A percentile compares a stretch with the other conserved stretches of the same genome.
phyloP scores from a whole-genome alignment of 2,329 filamentous ascomycete species.

The Trichoderma sp. region DNA sequence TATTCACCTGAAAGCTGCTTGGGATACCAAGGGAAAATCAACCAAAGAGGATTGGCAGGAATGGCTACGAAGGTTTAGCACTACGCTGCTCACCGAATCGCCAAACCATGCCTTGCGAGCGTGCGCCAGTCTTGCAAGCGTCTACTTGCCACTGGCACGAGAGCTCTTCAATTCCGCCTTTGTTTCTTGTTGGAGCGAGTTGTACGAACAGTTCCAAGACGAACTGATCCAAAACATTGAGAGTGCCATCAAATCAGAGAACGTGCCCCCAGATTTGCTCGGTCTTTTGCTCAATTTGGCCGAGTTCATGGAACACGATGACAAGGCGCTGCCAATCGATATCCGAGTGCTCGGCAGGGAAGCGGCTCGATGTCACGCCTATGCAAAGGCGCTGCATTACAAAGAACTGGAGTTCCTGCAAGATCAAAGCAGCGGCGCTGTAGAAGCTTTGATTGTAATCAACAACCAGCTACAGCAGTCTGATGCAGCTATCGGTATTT shows the following conservation, averaged over 20 bases:
- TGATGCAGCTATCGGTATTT: slow-evolving; percentile 95
- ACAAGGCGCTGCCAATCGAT: slow-evolving; percentile 97
- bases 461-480: slow-evolving; percentile 99
- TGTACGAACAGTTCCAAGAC: slow-evolving; percentile 96
- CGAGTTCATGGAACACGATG: slow-evolving; percentile 99
- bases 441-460: slow-evolving; percentile 97
- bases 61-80: slow-evolving; percentile 96
- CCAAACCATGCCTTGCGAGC: slow-evolving; percentile 93
- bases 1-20: slow-evolving; percentile 93
- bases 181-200: slow-evolving; percentile 96
- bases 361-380: slow-evolving; percentile 94
- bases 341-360: slow-evolving; percentile 93
- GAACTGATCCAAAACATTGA: slow-evolving; percentile 96
- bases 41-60: slow-evolving; percentile 99
- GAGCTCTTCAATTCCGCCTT: slow-evolving; percentile 99
- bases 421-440: slow-evolving; percentile 92
- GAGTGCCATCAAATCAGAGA: slow-evolving; percentile 89
- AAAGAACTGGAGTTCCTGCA: slow-evolving; percentile 98
- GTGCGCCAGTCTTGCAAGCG: slow-evolving; percentile 86
- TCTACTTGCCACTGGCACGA: slow-evolving; percentile 87
- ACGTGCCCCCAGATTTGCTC: slow-evolving; percentile 93
- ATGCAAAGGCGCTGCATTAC: slow-evolving; percentile 97
- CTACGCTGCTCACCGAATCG: slow-evolving; percentile 91
- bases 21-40: slow-evolving; percentile 95
- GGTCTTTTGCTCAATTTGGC: slow-evolving; percentile 93